Evolutionary conservation across 306 rosid genomes (phyloP).

Genomic region (Rosa persica): DNA sequence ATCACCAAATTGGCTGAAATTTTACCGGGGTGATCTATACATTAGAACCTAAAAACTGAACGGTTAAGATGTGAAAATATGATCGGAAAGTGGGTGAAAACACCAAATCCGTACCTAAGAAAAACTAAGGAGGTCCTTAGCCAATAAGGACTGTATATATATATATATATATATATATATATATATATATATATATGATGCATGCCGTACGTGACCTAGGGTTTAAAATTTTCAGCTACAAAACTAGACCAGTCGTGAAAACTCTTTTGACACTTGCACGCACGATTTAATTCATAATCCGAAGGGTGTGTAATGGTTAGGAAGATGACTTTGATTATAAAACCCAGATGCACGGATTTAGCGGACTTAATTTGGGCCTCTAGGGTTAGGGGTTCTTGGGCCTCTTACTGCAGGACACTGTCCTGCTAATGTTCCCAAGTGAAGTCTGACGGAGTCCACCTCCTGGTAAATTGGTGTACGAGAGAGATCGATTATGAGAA

Average conservation of each 20-base stretch:
- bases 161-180: too few relatives aligned
- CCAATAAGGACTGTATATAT: too few relatives aligned
- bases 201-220: not conserved
- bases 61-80: too few relatives aligned
- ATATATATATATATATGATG: not conserved
- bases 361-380: not conserved
- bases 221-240: not conserved
- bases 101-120: too few relatives aligned
- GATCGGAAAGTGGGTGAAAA: too few relatives aligned
- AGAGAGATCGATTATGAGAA: too few relatives aligned
- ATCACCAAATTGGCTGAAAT: too few relatives aligned
- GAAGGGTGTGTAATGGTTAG: not conserved
- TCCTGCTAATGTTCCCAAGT: not conserved
- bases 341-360: not conserved
- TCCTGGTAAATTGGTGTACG: too few relatives aligned
- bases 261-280: not conserved
- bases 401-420: not conserved
- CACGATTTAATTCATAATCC: not conserved
- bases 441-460: too few relatives aligned
- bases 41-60: too few relatives aligned
- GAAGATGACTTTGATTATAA: not conserved
- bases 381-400: not conserved
- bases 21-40: too few relatives aligned
- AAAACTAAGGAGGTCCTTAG: too few relatives aligned
- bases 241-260: not conserved